Evolutionary conservation across 805 yeast species (phyloP).

Genomic region (Barnettozyma californica): DNA sequence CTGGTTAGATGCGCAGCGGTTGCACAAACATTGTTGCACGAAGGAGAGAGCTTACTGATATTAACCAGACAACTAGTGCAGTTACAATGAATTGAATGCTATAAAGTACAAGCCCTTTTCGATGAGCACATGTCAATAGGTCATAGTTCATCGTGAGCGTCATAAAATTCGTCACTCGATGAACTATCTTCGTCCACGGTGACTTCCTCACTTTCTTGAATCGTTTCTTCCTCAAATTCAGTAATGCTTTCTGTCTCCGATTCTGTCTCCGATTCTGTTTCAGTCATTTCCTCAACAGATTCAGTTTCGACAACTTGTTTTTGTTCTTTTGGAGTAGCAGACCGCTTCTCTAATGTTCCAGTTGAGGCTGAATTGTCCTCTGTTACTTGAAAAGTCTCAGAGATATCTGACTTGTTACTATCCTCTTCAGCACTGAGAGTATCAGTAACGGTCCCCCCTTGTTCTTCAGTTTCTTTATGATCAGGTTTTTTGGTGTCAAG

Average conservation of each 20-base stretch:
- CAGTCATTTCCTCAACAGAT: neutral
- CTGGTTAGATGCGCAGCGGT: no score
- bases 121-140: neutral
- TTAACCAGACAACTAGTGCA: neutral
- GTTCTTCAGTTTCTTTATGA: neutral
- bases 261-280: neutral
- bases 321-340: neutral
- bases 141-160: conserved; percentile 14
- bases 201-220: neutral
- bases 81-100: neutral
- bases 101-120: no score
- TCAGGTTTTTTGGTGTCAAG: neutral
- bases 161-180: neutral
- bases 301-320: neutral
- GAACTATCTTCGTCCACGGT: neutral
- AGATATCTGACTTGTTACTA: neutral
- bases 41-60: neutral
- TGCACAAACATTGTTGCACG: no score
- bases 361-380: neutral
- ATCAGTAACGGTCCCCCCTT: neutral
- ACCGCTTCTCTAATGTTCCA: neutral
- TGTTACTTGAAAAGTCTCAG: neutral
- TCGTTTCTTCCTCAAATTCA: neutral
- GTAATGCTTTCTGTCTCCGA: neutral
- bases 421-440: neutral